Evolutionary conservation across 2,329 filamentous ascomycete species (phyloP), one percentile per base, ranked within the genome.

Genomic region (Elsinoe fawcettii): DNA sequence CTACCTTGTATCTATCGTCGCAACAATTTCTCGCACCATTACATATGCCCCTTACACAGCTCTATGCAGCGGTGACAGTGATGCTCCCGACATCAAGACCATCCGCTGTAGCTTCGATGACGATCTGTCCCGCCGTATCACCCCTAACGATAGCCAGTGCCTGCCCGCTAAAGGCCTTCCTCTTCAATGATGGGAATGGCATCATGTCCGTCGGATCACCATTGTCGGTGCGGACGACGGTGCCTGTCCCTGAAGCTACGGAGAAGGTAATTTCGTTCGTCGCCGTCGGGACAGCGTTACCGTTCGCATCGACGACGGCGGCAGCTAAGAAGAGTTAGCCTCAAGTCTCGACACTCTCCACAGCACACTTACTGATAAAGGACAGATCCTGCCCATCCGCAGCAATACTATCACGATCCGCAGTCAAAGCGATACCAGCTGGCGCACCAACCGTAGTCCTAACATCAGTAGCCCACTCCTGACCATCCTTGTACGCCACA

Each of bases 401-500:
- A 0, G 60, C 46, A 18, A 80, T 74, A 0, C 49, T 60, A 0
- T 63, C 63, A 5, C 74, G 69, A 59, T 80, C 76, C 0, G 73
- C 69, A 5, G 66, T 72, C 5, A 78, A 58, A 1, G 66, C 65
- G 27, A 80, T 61, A 16, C 61, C 61, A 2, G 71, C 62, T 0
- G 78, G 70, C 0, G 63, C 59, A 0, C 77, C 77, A 2, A 69
- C 70, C 0, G 77, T 81, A 18, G 62, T 62, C 41, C 71, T 68
- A 0, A 69, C 71, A 11, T 71, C 72, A 0, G 64, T 67, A 1
- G 76, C 77, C 79, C 79, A 81, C 46, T 68, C 61, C 20, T 65
- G 62, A 2, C 77, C 78, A 34, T 73, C 66, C 65, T 76, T 79
- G 64, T 75, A 80, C 0, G 75, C 67, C 1, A 76, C 72, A 1